Evolutionary conservation across 257 asterid species (phyloP), one percentile per base, ranked within the genome.

Genomic region (Forsythia viridissima): DNA sequence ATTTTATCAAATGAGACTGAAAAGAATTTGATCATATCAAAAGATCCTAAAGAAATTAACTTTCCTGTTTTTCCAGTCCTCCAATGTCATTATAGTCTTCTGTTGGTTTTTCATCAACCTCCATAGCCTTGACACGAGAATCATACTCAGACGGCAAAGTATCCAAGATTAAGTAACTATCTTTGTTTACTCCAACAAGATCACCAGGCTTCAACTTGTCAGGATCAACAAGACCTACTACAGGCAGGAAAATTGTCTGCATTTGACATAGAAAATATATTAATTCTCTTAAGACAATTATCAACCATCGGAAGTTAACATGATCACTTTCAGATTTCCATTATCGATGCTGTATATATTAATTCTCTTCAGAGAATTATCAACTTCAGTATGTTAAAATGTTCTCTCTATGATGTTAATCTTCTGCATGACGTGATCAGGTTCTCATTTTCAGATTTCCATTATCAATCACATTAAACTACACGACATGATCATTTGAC

Each of bases 81-180:
- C 99, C 99, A 75, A 95, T 85, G 80, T 95, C 99, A 80, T 93
- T 92, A 84, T 95, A 95, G 82, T 95, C 97, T 87, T 95, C 99
- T 66, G 99, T 95, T 74, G 99, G 99, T 85, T 95, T 94, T 85
- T 95, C 99, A 79, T 93, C 99, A 70, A 95, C 99, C 87, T 93
- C 98, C 98, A 95, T 95, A 68, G 99, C 99, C 91, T 95, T 95
- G 44, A 93, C 99, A 75, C 97, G 94, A 66, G 99, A 95, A 80
- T 95, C 99, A 75, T 91, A 95, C 87, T 95, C 99, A 3, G 98
- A 93, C 13, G 99, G 99, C 84, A 95, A 83, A 72, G 99, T 93
- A 76, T 95, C 99, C 88, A 95, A 85, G 80, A 95, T 95, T 80
- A 95, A 90, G 80, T 93, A 95, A 81, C 98, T 95, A 86, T 95